These are phyloP conservation scores for Aspergillus intermedius DNA, from an alignment of 2,329 filamentous ascomycete species.

Conservation along the genomic window DNA sequence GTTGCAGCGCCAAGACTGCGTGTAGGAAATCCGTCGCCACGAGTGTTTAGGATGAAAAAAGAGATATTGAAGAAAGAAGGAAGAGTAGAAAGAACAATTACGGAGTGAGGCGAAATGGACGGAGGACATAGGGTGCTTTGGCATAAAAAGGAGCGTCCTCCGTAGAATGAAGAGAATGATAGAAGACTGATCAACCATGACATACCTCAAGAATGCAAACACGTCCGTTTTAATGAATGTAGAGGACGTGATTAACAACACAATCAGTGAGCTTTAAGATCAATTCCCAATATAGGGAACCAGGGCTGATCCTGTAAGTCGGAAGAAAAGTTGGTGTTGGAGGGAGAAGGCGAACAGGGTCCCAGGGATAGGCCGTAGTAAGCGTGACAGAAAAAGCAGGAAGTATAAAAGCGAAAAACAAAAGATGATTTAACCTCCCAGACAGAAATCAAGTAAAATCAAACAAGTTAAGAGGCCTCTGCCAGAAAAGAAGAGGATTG, in stretches of 20 bases:
- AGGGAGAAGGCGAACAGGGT: neutral
- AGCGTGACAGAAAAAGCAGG: neutral
- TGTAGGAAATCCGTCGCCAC: neutral
- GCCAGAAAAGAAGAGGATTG: neutral
- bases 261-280: neutral
- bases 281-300: neutral
- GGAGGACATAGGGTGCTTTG: neutral
- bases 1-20: slow-evolving; percentile 9
- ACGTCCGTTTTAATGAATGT: neutral
- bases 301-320: neutral
- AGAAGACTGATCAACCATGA: neutral
- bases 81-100: neutral
- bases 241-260: neutral
- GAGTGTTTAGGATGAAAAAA: neutral
- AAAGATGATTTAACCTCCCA: slow-evolving; percentile 2
- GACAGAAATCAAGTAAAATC: slow-evolving; percentile 2
- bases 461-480: neutral
- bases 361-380: neutral
- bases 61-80: no score
- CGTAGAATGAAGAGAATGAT: neutral
- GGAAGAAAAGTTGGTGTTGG: neutral
- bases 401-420: slow-evolving; percentile 1
- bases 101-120: neutral
- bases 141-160: neutral
- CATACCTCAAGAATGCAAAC: neutral